Base-by-base conservation (phyloP, 2,329 filamentous ascomycete species). In the Fusarium praegraminearum region DNA sequence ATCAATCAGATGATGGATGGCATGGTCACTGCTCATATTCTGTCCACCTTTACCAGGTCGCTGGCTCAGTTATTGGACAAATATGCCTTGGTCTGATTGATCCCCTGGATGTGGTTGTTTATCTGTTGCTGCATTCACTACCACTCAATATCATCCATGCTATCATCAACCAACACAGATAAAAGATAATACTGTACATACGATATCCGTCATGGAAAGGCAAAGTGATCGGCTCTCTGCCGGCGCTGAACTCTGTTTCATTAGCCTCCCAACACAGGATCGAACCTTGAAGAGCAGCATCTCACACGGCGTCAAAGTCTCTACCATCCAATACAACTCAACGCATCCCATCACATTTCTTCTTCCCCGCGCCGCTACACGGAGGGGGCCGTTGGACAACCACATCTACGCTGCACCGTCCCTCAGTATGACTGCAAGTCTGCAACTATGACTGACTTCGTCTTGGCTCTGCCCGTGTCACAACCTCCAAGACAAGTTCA, bases 231-330 rank as follows among this genome's bases (percentile, higher is more conserved):
- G 57, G 40, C 59, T 61, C 49, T 53, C 45, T 45, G 46, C 58
- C 18, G 70, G 65, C 65, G 57, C 55, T 59, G 66, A 74, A 74
- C 72, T 72, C 52, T 74, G 65, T 65, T 46, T 70, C 43, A 40
- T 57, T 69, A 71, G 70, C 57, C 51, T 60, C 20, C 15, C 16
- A 33, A 32, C 57, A 47, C 51, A 61, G 53, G 67, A 74, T 74
- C 60, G 61, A 70, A 58, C 56, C 58, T 70, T 65, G 55, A 54
- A 56, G 30, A 53, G 63, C 54, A 60, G 51, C 26, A 70, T 70
- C 67, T 68, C 53, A 32, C 47, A 38, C 40, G 56, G 57, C 47
- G 65, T 52, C 60, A 54, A 46, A 35, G 63, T 51, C 40, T 51
- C 28, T 57, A 22, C 59, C 50, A 64, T 35, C 49, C 49, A 51